Evolutionary conservation across 2,329 filamentous ascomycete genomes (phyloP).

Genomic region (Chaetomium strumarium): DNA sequence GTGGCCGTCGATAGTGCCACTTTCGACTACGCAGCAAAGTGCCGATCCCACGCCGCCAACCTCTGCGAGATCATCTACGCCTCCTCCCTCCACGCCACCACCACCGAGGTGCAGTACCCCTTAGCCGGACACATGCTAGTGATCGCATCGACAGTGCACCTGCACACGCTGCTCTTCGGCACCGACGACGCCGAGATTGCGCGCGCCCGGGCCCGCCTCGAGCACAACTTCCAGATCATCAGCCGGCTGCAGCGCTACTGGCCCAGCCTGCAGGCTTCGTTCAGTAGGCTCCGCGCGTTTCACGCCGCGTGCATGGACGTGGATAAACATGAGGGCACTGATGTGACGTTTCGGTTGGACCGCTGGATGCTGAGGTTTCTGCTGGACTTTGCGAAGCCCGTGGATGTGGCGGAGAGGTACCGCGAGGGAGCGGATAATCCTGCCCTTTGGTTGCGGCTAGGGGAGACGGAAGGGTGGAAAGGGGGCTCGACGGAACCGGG

Average conservation of each 20-base stretch:
- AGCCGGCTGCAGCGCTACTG: not conserved
- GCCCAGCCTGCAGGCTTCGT: not conserved
- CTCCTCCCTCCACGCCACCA: not conserved
- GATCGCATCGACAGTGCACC: not conserved
- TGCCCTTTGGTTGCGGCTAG: too few relatives aligned
- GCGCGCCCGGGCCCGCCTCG: not conserved
- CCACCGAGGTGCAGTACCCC: not conserved
- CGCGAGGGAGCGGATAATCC: too few relatives aligned
- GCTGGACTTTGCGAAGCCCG: not conserved
- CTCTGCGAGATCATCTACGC: not conserved
- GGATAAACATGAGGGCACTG: not conserved
- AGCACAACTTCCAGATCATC: not conserved
- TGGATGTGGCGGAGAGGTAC: not conserved
- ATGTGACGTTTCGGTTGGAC: not conserved
- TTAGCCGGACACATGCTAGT: not conserved
- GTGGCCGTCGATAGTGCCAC: not conserved
- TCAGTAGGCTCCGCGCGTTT: not conserved
- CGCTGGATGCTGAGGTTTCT: not conserved
- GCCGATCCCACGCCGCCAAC: not conserved
- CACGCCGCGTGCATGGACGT: not conserved
- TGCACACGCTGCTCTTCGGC: not conserved
- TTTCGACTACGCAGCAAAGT: not conserved
- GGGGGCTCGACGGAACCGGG: too few relatives aligned
- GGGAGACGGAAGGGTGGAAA: too few relatives aligned
- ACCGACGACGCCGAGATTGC: not conserved